phyloP scores from a whole-genome alignment of 2,329 filamentous ascomycete species.

The Trichoderma sp. region DNA sequence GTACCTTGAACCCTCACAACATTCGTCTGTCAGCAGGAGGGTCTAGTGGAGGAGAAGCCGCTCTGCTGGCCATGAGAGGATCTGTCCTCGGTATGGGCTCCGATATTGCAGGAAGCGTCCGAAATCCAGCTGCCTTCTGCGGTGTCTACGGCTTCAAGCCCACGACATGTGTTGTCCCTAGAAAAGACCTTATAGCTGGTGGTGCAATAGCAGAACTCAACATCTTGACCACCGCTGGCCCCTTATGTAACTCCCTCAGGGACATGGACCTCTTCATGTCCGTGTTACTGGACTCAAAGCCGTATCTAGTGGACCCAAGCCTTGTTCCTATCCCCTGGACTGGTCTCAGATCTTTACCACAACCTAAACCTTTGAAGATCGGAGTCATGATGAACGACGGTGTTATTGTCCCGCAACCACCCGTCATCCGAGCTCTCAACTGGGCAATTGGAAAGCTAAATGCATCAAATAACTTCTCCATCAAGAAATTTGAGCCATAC shows the following conservation, averaged over 20 bases:
- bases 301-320: slow-evolving; percentile 32
- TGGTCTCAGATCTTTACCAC: slow-evolving; percentile 24
- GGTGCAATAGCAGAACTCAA: slow-evolving; percentile 35
- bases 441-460: slow-evolving; percentile 34
- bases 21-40: slow-evolving; percentile 59
- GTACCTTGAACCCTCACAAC: slow-evolving; percentile 60
- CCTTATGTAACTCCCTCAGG: slow-evolving; percentile 33
- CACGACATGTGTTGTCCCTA: slow-evolving; percentile 36
- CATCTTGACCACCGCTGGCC: slow-evolving; percentile 35
- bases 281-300: slow-evolving; percentile 26
- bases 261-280: slow-evolving; percentile 38
- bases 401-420: slow-evolving; percentile 38
- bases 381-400: slow-evolving; percentile 44
- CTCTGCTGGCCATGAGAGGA: slow-evolving; percentile 39
- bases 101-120: slow-evolving; percentile 39
- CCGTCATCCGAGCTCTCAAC: slow-evolving; percentile 34
- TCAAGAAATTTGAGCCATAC: slow-evolving; percentile 23
- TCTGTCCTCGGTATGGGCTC: slow-evolving; percentile 40
- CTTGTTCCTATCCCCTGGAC: slow-evolving; percentile 36
- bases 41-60: slow-evolving; percentile 55
- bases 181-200: not conserved
- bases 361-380: slow-evolving; percentile 32
- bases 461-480: not conserved
- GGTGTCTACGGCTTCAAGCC: slow-evolving; percentile 44
- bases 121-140: slow-evolving; percentile 39